These are phyloP conservation scores for Pyricularia sp. DNA, from an alignment of 2,329 filamentous ascomycete species.

Conservation along the genomic window DNA sequence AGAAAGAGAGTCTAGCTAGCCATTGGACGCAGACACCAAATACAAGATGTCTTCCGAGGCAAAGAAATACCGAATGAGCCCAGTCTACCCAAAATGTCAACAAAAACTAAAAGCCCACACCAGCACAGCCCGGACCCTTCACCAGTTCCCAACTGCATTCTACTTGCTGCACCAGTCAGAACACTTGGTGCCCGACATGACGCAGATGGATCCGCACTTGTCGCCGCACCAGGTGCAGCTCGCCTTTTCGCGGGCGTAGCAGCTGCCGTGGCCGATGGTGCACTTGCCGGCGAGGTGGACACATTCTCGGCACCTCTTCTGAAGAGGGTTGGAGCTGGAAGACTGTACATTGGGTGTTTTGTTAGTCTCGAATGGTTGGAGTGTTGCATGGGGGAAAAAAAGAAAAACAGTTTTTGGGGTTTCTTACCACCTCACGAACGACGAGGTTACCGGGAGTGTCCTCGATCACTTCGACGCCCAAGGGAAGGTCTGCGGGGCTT, in stretches of 20 bases:
- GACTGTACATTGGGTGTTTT: background rate
- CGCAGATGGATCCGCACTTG: constrained; percentile 1
- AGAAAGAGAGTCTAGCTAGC: no score
- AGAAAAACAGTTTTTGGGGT: background rate
- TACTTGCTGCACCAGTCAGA: background rate
- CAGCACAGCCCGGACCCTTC: no score
- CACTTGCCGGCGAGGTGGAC: background rate
- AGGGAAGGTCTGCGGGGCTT: background rate
- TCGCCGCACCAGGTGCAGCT: constrained; percentile 2
- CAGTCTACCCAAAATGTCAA: background rate
- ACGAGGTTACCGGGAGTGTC: background rate
- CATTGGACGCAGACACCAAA: no score
- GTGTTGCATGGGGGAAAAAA: background rate
- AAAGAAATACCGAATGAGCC: no score
- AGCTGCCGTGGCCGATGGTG: constrained; percentile 3
- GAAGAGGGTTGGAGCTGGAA: background rate
- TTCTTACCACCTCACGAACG: background rate
- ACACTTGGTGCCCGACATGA: background rate
- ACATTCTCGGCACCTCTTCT: constrained; percentile 2
- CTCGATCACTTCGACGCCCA: background rate
- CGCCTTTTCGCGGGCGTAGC: background rate
- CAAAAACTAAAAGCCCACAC: background rate
- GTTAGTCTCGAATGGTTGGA: background rate
- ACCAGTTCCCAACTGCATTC: background rate
- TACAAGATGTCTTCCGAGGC: no score